Percentiles rank a stretch among this genome's conserved stretches.
phyloP scores from a whole-genome alignment of 2,329 filamentous ascomycete genomes.

The Venturia pyrina region DNA sequence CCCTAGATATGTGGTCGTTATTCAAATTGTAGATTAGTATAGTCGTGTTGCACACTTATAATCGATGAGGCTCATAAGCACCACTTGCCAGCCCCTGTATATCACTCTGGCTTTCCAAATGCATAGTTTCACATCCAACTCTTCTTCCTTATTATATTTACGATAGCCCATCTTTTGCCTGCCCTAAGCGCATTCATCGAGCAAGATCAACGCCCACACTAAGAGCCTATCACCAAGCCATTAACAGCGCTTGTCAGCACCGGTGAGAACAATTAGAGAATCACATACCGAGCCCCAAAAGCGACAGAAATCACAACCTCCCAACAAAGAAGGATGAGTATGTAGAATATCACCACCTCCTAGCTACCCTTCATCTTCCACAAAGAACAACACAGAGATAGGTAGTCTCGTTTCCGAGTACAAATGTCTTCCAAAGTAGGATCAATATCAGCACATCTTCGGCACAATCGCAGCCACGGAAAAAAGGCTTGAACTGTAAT shows the following conservation, averaged over 20 bases:
- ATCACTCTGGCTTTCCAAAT: not conserved
- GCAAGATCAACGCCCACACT: too few relatives aligned
- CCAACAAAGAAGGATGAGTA: not conserved
- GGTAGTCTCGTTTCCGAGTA: constrained; percentile 7
- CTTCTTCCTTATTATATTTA: not conserved
- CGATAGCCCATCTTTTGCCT: not conserved
- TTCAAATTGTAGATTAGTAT: not conserved
- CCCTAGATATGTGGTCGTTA: not conserved
- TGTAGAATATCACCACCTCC: constrained; percentile 7
- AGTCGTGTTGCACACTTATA: not conserved
- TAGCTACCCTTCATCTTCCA: constrained; percentile 3
- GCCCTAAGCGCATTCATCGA: too few relatives aligned
- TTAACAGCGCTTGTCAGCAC: too few relatives aligned
- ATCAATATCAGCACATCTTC: constrained; percentile 90
- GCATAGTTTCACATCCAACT: not conserved
- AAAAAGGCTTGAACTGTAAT: constrained; percentile 76
- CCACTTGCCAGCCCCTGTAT: not conserved
- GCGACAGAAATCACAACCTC: too few relatives aligned
- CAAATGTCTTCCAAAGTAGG: constrained; percentile 12
- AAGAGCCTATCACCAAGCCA: too few relatives aligned
- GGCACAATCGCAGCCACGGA: constrained; percentile 88
- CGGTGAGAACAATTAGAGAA: too few relatives aligned
- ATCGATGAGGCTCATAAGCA: not conserved
- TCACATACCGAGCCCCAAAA: too few relatives aligned
- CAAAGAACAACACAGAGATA: constrained; percentile 1